Conservation (phyloP, 164 flowering plant genomes). For the Vitis cinerea region DNA sequence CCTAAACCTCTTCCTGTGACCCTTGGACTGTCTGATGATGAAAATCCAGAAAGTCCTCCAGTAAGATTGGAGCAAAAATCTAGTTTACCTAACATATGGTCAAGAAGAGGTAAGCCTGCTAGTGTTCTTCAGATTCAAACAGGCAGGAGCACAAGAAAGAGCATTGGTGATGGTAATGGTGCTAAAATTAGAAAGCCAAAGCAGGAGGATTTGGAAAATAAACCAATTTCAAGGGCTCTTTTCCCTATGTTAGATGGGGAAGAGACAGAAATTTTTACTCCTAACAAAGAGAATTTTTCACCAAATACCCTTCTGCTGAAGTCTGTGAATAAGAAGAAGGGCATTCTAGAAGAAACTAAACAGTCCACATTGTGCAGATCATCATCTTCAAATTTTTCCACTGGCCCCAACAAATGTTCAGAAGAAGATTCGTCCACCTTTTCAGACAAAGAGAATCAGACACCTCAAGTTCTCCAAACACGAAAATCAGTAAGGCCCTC, state of each 20-base stretch:
- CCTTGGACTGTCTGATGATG: slow-evolving; percentile 16
- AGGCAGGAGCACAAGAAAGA: slow-evolving; percentile 25
- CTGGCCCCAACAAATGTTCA: slow-evolving; percentile 11
- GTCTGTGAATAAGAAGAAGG: slow-evolving; percentile 36
- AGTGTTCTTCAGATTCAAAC: slow-evolving; percentile 44
- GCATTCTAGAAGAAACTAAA: slow-evolving; percentile 27
- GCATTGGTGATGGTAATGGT: neutral
- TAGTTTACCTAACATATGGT: slow-evolving; percentile 40
- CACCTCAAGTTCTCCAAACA: slow-evolving; percentile 33
- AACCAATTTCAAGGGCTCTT: slow-evolving; percentile 23
- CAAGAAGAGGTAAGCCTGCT: slow-evolving; percentile 56
- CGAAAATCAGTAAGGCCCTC: slow-evolving; percentile 21
- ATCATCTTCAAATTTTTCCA: slow-evolving; percentile 23
- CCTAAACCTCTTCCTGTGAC: slow-evolving; percentile 6
- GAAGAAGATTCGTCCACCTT: slow-evolving; percentile 23
- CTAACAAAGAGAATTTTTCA: slow-evolving; percentile 67
- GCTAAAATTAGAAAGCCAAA: slow-evolving; percentile 8
- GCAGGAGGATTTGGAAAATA: slow-evolving; percentile 13
- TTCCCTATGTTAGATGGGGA: slow-evolving; percentile 24
- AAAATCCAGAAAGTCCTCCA: slow-evolving; percentile 22
- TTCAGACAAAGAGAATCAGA: slow-evolving; percentile 58
- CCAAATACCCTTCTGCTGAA: slow-evolving; percentile 35
- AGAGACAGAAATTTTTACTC: slow-evolving; percentile 44
- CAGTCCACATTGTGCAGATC: slow-evolving; percentile 15
- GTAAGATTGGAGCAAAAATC: slow-evolving; percentile 21